These are phyloP conservation scores for Ochromonas danica DNA, from an alignment of 108 stramenopile genomes.

Conservation along the genomic window DNA sequence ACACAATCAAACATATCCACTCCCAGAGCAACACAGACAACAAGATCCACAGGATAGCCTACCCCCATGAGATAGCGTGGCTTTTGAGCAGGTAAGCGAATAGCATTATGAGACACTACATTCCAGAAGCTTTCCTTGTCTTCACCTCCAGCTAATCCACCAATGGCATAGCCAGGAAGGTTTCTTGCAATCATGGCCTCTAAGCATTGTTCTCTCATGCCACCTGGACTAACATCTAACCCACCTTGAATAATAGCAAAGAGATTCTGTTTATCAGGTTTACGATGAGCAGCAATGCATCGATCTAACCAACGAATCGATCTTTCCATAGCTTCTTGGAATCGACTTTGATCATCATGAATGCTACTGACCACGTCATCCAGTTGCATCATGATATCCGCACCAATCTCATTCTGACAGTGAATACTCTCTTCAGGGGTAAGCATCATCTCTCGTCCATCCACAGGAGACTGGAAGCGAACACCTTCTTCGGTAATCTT, in stretches of 20 bases:
- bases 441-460: constrained; percentile 70
- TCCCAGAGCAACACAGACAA: constrained; percentile 91
- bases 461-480: constrained; percentile 78
- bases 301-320: constrained; percentile 94
- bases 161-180: constrained; percentile 94
- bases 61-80: constrained; percentile 97
- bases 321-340: constrained; percentile 78
- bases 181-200: constrained; percentile 74
- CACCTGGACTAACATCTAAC: constrained; percentile 79
- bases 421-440: constrained; percentile 89
- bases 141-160: constrained; percentile 93
- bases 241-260: constrained; percentile 90
- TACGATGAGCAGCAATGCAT: constrained; percentile 75
- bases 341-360: constrained; percentile 64
- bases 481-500: constrained; percentile 93
- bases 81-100: constrained; percentile 67
- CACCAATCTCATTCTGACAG: constrained; percentile 89
- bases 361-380: constrained; percentile 90
- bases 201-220: constrained; percentile 84
- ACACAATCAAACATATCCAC: constrained; percentile 99
- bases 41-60: constrained; percentile 94
- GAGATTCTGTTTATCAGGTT: constrained; percentile 49
- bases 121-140: constrained; percentile 92
- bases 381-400: constrained; percentile 94
- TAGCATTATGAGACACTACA: constrained; percentile 74